Conservation (phyloP, 305 asterid species). For the Euphrasia arctica region DNA sequence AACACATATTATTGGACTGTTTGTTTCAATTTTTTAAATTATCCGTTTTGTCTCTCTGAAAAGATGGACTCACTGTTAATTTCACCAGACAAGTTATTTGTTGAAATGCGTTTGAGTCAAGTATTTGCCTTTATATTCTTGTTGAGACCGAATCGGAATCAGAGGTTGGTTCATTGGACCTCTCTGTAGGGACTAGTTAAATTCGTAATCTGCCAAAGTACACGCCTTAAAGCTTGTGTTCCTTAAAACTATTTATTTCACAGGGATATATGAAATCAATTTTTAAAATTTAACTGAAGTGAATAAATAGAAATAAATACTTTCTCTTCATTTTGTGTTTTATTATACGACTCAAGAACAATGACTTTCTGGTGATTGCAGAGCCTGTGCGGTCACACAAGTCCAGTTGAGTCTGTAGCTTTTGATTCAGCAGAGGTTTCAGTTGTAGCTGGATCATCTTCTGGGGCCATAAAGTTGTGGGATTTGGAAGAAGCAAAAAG, state of each 20-base stretch:
- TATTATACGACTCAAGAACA: slow-evolving; percentile 28
- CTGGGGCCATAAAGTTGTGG: slow-evolving; percentile 97
- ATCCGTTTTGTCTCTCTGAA: too few relatives aligned
- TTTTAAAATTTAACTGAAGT: background rate
- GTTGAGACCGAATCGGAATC: too few relatives aligned
- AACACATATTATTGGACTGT: too few relatives aligned
- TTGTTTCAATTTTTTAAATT: too few relatives aligned
- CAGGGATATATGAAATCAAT: background rate
- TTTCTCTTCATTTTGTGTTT: slow-evolving; percentile 21
- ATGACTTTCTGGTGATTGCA: slow-evolving; percentile 35
- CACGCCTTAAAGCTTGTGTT: too few relatives aligned
- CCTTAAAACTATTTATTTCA: background rate
- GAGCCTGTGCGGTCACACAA: slow-evolving; percentile 90
- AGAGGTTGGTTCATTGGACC: too few relatives aligned
- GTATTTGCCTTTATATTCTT: too few relatives aligned
- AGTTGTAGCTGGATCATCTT: slow-evolving; percentile 95
- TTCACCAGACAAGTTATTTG: too few relatives aligned
- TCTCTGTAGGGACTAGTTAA: slow-evolving; percentile 1
- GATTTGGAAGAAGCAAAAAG: slow-evolving; percentile 96
- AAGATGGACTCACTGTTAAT: too few relatives aligned
- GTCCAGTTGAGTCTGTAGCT: slow-evolving; percentile 94
- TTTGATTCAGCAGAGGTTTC: slow-evolving; percentile 86
- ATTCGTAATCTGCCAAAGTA: slow-evolving; percentile 12
- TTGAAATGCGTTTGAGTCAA: too few relatives aligned
- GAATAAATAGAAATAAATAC: background rate